Base-by-base conservation (phyloP, 441 rosid species). In the Gossypium davidsonii region DNA sequence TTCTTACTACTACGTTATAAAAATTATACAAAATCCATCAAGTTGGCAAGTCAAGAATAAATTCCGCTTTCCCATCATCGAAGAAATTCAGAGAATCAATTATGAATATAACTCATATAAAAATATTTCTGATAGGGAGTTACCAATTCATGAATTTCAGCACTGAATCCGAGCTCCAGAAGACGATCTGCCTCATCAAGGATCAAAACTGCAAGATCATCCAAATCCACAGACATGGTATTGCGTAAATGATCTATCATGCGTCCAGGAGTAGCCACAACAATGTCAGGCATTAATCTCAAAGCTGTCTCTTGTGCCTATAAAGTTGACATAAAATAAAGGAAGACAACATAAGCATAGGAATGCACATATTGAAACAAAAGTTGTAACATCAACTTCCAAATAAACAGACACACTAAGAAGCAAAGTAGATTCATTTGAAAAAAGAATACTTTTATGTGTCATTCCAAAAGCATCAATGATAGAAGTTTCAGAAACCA, bases 101-200 rank as follows among this genome's bases (percentile, higher is more conserved):
- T 31, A 73, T 3, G 53, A 31, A 56, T 65, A 66, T 11, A 21
- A 65, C 71, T 58, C 20, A 64, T 26, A 12, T 18, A 25, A 42
- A 53, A 69, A 67, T n/a, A 70, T 26, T 56, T 15, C 26, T 37
- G 65, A 51, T 18, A 6, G 10, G 51, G 60, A 7, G 52, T 53
- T 87, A 94, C 97, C 97, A 95, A 88, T 79, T 95, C 99, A 0
- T 84, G 89, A 73, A 91, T 95, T 87, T 95, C 98, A 65, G 93
- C 90, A 83, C 82, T 92, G 81, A 95, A 95, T 65, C 98, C 99
- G 67, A 92, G 96, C 89, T 93, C 98, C 78, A 95, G 80, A 77
- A 95, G 95, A 28, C 97, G 96, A 81, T 93, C 99, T 67, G 99
- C 99, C 82, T 95, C 98, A 60, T 95, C 98, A 2, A 95, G 98